Conservation (phyloP, 192 early-diverging fungal genomes). For the Jimgerdemannia lactiflua region DNA sequence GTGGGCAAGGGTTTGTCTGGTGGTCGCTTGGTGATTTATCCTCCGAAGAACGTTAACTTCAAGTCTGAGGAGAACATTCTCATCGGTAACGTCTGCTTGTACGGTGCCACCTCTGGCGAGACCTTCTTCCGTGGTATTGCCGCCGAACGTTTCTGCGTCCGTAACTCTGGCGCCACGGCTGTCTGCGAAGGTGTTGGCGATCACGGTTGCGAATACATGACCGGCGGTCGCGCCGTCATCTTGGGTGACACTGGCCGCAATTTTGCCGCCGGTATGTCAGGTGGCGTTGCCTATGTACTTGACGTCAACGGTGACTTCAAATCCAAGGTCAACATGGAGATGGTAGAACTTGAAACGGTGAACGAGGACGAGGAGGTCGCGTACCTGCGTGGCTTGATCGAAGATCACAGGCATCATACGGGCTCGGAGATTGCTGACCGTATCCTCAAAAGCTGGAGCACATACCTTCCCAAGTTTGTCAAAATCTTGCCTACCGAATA, state of each 20-base stretch:
- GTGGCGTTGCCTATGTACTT: conserved; percentile 94
- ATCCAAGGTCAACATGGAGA: conserved; percentile 83
- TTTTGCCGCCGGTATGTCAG: conserved; percentile 99
- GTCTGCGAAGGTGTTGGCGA: conserved; percentile 97
- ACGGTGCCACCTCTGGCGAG: conserved; percentile 91
- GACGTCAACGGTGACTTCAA: conserved; percentile 65
- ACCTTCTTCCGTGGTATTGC: conserved; percentile 93
- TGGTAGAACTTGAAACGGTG: conserved; percentile 85
- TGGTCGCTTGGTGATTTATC: conserved; percentile 86
- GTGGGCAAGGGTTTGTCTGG: conserved; percentile 99
- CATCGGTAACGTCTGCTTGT: conserved; percentile 97
- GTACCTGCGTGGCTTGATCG: conserved; percentile 73
- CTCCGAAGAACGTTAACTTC: conserved; percentile 77
- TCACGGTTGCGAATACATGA: conserved; percentile 99
- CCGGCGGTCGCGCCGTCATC: conserved; percentile 90
- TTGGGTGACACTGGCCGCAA: conserved; percentile 90
- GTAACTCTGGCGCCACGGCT: conserved; percentile 96
- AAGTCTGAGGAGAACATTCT: conserved; percentile 87
- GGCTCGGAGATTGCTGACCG: conserved; percentile 74
- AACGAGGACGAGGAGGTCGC: conserved; percentile 71
- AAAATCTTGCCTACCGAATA: conserved; percentile 96
- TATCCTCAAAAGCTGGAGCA: conserved; percentile 67
- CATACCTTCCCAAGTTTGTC: conserved; percentile 77
- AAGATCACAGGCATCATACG: conserved; percentile 80
- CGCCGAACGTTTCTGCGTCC: conserved; percentile 96